A percentile compares a stretch with the other conserved stretches of the same genome.
phyloP scores from a whole-genome alignment of 306 rosid genomes.

The Quillaja saponaria region DNA sequence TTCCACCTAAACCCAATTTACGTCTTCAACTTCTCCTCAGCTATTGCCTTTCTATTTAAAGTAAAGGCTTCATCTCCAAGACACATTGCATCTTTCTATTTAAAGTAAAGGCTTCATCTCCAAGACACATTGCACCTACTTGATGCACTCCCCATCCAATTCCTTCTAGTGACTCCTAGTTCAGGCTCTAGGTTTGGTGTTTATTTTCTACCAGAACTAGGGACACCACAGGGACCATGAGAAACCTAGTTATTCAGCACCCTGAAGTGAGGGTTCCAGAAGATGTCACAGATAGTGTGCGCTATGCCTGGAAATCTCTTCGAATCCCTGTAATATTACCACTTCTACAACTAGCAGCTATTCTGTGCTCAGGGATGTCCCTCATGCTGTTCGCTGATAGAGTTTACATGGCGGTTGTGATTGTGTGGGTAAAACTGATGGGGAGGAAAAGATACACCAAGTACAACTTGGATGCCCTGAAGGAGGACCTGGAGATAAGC shows the following conservation, averaged over 20 bases:
- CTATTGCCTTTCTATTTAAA: slow-evolving; percentile 36
- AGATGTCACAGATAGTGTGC: slow-evolving; percentile 35
- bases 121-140: slow-evolving; percentile 25
- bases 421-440: slow-evolving; percentile 47
- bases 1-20: slow-evolving; percentile 38
- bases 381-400: slow-evolving; percentile 56
- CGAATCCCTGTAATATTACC: slow-evolving; percentile 48
- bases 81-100: slow-evolving; percentile 30
- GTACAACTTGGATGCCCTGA: slow-evolving; percentile 49
- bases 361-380: slow-evolving; percentile 54
- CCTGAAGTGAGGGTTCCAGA: slow-evolving; percentile 35
- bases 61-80: slow-evolving; percentile 28
- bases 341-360: slow-evolving; percentile 42
- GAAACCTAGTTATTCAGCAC: slow-evolving; percentile 45
- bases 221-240: slow-evolving; percentile 36
- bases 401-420: slow-evolving; percentile 44
- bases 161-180: slow-evolving; percentile 28
- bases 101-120: slow-evolving; percentile 34
- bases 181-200: slow-evolving; percentile 24
- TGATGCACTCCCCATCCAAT: slow-evolving; percentile 29
- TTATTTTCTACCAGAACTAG: slow-evolving; percentile 22
- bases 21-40: slow-evolving; percentile 34
- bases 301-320: slow-evolving; percentile 50
- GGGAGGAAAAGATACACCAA: slow-evolving; percentile 47
- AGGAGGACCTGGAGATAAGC: slow-evolving; percentile 43